Percentiles rank a stretch among this genome's conserved stretches.
Conservation (phyloP, 176 grass and related monocot species). For the Eleusine indica region DNA sequence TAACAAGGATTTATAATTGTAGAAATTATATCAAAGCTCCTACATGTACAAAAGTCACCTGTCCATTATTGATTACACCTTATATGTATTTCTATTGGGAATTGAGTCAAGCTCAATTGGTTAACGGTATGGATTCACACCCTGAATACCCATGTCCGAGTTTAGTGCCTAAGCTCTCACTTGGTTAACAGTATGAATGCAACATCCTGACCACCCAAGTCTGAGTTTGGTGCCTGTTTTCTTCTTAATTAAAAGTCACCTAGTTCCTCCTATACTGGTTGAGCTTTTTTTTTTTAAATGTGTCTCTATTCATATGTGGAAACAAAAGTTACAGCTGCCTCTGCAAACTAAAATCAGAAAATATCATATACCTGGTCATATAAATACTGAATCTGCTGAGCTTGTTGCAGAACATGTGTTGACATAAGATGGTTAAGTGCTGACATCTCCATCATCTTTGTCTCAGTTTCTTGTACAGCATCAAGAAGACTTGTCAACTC, state of each 20-base stretch:
- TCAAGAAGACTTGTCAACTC: conserved; percentile 86
- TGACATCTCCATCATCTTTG: conserved; percentile 99
- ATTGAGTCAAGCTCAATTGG: background rate
- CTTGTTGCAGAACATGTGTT: conserved; percentile 89
- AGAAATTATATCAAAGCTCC: background rate
- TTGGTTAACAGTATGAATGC: background rate
- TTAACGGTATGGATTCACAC: background rate
- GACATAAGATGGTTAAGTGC: conserved; percentile 94
- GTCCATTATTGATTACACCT: background rate
- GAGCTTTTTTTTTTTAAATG: background rate
- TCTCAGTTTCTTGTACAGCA: conserved; percentile 89
- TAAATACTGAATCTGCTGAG: conserved; percentile 88
- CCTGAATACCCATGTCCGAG: background rate
- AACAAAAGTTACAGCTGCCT: background rate
- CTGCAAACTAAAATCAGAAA: background rate
- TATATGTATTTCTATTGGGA: background rate
- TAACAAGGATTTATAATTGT: conserved; percentile 15
- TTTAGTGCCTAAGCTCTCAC: background rate
- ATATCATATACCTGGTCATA: conserved; percentile 74
- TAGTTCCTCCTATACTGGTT: background rate
- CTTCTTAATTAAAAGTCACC: background rate
- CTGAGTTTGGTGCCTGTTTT: background rate
- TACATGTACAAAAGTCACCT: background rate
- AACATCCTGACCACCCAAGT: too few species aligned
- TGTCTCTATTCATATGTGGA: background rate